Evolutionary conservation across 2,329 filamentous ascomycete species (phyloP).

Genomic region (Trichoderma harzianum): DNA sequence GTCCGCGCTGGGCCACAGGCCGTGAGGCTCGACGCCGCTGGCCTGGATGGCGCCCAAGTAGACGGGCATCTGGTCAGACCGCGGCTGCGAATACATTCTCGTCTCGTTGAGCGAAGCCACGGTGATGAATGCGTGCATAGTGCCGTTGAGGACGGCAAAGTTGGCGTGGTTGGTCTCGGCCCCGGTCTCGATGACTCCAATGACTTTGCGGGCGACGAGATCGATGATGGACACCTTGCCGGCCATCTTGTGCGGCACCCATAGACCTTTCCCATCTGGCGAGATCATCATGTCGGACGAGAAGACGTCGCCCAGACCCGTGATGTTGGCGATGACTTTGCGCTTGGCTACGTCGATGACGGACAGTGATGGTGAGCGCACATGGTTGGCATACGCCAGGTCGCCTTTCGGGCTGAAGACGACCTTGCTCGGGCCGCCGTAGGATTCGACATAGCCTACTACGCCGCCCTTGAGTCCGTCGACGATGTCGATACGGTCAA

Average conservation of each 20-base stretch:
- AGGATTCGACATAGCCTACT: conserved; percentile 11
- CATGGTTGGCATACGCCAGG: conserved; percentile 20
- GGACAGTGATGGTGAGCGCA: conserved; percentile 17
- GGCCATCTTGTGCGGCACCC: conserved; percentile 19
- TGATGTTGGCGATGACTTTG: conserved; percentile 5
- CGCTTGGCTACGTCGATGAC: conserved; percentile 19
- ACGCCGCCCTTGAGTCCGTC: conserved; percentile 19
- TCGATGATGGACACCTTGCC: conserved; percentile 19
- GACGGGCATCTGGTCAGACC: neutral
- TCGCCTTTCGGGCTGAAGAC: conserved; percentile 21
- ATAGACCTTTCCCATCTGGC: conserved; percentile 14
- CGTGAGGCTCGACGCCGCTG: conserved; percentile 19
- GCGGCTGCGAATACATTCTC: conserved; percentile 16
- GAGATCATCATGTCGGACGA: conserved; percentile 22
- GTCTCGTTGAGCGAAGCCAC: conserved; percentile 18
- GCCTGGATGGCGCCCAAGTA: conserved; percentile 14
- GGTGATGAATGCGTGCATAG: conserved; percentile 18
- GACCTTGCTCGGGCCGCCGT: conserved; percentile 20
- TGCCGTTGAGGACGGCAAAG: conserved; percentile 16
- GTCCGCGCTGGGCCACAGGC: conserved; percentile 20
- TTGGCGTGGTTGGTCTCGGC: conserved; percentile 20
- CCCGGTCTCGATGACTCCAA: conserved; percentile 16
- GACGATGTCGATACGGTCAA: conserved; percentile 18
- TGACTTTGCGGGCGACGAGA: neutral
- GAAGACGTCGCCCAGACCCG: conserved; percentile 13